Conservation (phyloP, 441 rosid genomes). For the Adansonia rubrostipa region DNA sequence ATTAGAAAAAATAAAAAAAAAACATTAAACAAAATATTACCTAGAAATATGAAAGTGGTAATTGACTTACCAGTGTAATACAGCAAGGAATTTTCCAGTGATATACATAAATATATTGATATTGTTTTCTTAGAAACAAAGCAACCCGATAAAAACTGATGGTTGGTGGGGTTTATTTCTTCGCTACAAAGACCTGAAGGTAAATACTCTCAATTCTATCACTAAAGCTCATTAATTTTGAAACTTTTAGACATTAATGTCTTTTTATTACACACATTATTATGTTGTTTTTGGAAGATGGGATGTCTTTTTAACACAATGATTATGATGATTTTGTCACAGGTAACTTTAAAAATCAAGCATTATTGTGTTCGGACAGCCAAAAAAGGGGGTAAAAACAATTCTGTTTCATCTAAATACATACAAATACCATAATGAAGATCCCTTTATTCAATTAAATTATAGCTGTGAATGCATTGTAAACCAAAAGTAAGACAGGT, state of each 20-base stretch:
- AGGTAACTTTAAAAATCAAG: slow-evolving; percentile 6
- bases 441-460: neutral
- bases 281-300: slow-evolving; percentile 9
- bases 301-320: neutral
- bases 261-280: neutral
- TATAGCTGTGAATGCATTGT: neutral
- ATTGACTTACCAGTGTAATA: neutral
- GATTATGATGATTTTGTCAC: slow-evolving; percentile 21
- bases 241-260: neutral
- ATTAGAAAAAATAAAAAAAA: neutral
- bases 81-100: neutral
- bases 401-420: neutral
- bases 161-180: neutral
- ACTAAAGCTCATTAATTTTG: neutral
- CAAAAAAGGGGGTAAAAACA: neutral
- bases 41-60: neutral
- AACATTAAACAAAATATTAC: neutral
- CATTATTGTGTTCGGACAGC: neutral
- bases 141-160: neutral
- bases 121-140: neutral
- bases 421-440: neutral
- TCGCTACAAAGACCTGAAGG: neutral
- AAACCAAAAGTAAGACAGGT: neutral
- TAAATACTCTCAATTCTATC: neutral
- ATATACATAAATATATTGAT: neutral